phyloP scores from a whole-genome alignment of 139 green algal species.

The Diplosphaera chodatii region DNA sequence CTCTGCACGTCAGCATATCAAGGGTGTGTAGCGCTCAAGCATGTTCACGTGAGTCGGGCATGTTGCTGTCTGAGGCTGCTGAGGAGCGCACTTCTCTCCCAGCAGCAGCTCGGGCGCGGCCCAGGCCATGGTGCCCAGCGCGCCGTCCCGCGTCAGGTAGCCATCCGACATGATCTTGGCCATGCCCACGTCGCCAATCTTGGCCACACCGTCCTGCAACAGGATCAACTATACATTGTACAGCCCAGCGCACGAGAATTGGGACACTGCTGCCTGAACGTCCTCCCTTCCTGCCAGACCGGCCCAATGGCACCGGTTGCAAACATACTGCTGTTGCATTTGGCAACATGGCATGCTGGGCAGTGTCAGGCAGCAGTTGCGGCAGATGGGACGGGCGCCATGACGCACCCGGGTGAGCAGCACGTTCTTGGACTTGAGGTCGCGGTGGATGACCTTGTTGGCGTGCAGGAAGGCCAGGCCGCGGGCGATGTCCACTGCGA shows the following conservation, averaged over 20 bases:
- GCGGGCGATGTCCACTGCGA: slow-evolving; percentile 31
- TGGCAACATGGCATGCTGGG: too few species aligned
- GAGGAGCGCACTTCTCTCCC: slow-evolving; percentile 11
- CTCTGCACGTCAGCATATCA: too few species aligned
- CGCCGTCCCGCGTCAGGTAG: slow-evolving; percentile 10
- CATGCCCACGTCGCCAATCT: slow-evolving; percentile 28
- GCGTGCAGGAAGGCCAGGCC: slow-evolving; percentile 36
- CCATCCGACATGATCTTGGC: slow-evolving; percentile 13
- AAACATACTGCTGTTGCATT: too few species aligned
- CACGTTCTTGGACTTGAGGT: slow-evolving; percentile 28
- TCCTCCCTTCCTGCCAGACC: too few species aligned
- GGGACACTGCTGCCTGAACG: too few species aligned
- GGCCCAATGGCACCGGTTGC: too few species aligned
- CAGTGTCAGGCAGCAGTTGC: background rate
- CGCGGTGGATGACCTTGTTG: slow-evolving; percentile 15
- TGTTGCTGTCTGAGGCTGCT: too few species aligned
- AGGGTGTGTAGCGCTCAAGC: too few species aligned
- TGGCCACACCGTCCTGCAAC: slow-evolving; percentile 21
- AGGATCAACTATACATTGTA: too few species aligned
- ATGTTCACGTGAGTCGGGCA: too few species aligned
- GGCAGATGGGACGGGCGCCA: too few species aligned
- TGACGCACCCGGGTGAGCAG: slow-evolving; percentile 17
- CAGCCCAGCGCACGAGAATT: too few species aligned
- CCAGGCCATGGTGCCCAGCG: slow-evolving; percentile 29
- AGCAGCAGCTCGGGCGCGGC: slow-evolving; percentile 25